A percentile compares a stretch with the other conserved stretches of the same genome.
phyloP scores from a whole-genome alignment of 23 red algal genomes.

The Gracilaria domingensis region DNA sequence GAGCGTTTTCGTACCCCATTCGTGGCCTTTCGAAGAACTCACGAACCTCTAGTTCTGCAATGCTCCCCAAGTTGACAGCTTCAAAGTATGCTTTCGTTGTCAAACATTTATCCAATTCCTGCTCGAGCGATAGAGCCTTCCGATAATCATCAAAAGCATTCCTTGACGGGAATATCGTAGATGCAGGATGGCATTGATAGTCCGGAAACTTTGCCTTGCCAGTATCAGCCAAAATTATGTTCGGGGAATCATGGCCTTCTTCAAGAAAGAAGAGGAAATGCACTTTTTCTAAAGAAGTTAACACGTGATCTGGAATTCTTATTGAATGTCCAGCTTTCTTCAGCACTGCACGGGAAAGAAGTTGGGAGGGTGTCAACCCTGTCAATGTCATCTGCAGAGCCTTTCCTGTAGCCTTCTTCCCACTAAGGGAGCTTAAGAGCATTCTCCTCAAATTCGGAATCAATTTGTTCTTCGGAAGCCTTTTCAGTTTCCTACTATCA shows the following conservation, averaged over 20 bases:
- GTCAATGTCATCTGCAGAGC: slow-evolving; percentile 40
- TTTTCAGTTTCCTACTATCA: slow-evolving; percentile 48
- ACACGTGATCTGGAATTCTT: slow-evolving; percentile 43
- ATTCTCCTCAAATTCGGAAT: slow-evolving; percentile 31
- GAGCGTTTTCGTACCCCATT: not conserved
- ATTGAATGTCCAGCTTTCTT: slow-evolving; percentile 58
- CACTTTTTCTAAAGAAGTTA: slow-evolving; percentile 40
- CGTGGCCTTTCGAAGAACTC: slow-evolving; percentile 27
- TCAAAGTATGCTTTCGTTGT: slow-evolving; percentile 11
- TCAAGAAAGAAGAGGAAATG: slow-evolving; percentile 79
- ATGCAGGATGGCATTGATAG: slow-evolving; percentile 30
- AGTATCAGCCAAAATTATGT: slow-evolving; percentile 62
- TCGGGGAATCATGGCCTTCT: slow-evolving; percentile 65
- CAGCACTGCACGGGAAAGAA: slow-evolving; percentile 35
- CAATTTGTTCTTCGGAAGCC: slow-evolving; percentile 23
- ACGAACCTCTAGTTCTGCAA: slow-evolving; percentile 57
- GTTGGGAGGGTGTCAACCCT: slow-evolving; percentile 34
- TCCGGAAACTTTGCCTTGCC: slow-evolving; percentile 56
- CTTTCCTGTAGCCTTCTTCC: not conserved
- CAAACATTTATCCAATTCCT: slow-evolving; percentile 34
- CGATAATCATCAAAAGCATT: slow-evolving; percentile 52
- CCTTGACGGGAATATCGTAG: slow-evolving; percentile 37
- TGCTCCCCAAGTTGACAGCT: slow-evolving; percentile 47
- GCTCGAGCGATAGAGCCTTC: slow-evolving; percentile 35
- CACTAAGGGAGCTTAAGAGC: not conserved